Conservation (phyloP, 1,284 basidiomycete genomes). For the Leccinum pachyderme region DNA sequence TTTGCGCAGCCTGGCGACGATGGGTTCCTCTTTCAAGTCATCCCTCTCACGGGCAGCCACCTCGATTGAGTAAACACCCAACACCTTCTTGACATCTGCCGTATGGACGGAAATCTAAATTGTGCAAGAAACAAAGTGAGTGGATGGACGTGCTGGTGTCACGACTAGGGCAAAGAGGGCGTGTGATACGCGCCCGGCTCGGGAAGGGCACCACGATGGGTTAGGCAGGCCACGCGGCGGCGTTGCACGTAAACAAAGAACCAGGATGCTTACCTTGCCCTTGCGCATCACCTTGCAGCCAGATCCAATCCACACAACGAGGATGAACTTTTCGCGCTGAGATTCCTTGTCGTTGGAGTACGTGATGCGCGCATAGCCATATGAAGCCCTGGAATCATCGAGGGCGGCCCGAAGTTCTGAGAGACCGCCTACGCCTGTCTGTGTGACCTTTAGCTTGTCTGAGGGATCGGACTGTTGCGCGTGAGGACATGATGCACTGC, state of each 20-base stretch:
- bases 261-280: conserved; percentile 65
- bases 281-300: conserved; percentile 87
- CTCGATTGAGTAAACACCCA: conserved; percentile 82
- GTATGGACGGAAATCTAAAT: conserved; percentile 82
- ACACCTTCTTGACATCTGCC: conserved; percentile 79
- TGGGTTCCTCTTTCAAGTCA: conserved; percentile 81
- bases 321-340: conserved; percentile 85
- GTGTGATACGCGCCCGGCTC: conserved; percentile 23
- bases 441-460: conserved; percentile 75
- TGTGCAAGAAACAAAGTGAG: conserved; percentile 19
- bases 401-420: conserved; percentile 73
- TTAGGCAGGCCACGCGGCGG: conserved; percentile 14
- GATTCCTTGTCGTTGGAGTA: conserved; percentile 88
- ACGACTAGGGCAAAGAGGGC: conserved; percentile 22
- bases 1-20: conserved; percentile 71
- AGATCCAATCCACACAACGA: conserved; percentile 88
- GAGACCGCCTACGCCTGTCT: conserved; percentile 78
- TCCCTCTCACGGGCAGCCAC: conserved; percentile 78
- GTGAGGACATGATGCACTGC: conserved; percentile 15
- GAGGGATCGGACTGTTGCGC: conserved; percentile 68
- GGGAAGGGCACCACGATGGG: conserved; percentile 6
- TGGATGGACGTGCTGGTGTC: conserved; percentile 11
- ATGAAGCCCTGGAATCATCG: conserved; percentile 75
- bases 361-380: conserved; percentile 78
- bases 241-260: conserved; percentile 20